A percentile compares a stretch with the other conserved stretches of the same genome.
phyloP scores from a whole-genome alignment of 441 rosid genomes.

The Pelargonium cotyledonis region DNA sequence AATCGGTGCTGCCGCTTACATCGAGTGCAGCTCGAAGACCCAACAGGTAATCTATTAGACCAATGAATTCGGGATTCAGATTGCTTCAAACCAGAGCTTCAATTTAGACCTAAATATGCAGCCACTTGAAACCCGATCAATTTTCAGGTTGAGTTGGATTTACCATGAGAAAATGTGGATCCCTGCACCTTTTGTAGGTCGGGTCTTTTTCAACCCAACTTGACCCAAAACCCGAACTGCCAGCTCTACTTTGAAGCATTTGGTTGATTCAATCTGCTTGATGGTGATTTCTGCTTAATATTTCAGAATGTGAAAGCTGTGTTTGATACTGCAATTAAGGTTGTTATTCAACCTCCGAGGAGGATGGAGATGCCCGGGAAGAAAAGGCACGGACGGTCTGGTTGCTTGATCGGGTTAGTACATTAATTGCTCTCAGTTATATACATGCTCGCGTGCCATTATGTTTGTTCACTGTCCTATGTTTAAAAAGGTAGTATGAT shows the following conservation, averaged over 20 bases:
- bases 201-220: too few species aligned
- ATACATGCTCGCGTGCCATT: too few species aligned
- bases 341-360: conserved; percentile 89
- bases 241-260: too few species aligned
- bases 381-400: conserved; percentile 60
- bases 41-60: conserved; percentile 63
- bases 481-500: too few species aligned
- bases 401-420: conserved; percentile 69
- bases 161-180: too few species aligned
- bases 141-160: too few species aligned
- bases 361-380: conserved; percentile 61
- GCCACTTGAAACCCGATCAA: too few species aligned
- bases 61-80: background rate
- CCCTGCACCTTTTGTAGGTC: too few species aligned
- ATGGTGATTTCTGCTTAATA: background rate
- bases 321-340: conserved; percentile 91
- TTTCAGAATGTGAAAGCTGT: conserved; percentile 85
- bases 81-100: too few species aligned
- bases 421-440: background rate
- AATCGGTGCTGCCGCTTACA: conserved; percentile 93
- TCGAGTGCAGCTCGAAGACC: conserved; percentile 95
- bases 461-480: background rate
- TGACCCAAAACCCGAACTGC: too few species aligned
- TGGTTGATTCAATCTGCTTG: too few species aligned
- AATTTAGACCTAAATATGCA: too few species aligned